Evolutionary conservation across 2,329 filamentous ascomycete species (phyloP).

Genomic region (Colletotrichum godetiae): DNA sequence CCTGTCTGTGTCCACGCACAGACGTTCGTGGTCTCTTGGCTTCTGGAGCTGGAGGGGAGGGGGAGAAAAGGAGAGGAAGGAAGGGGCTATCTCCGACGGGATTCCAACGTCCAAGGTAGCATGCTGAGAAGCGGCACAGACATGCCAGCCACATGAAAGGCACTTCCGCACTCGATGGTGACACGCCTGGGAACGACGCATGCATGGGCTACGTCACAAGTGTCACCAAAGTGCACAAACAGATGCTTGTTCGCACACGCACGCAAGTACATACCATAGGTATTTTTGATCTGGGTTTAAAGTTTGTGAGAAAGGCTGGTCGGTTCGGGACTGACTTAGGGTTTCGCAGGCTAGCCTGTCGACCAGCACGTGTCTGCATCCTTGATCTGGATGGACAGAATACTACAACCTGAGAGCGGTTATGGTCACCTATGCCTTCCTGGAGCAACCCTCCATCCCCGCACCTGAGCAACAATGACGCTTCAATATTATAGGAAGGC

Average conservation of each 20-base stretch:
- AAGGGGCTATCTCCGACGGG: background rate
- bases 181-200: conserved; percentile 6
- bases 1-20: conserved; percentile 25
- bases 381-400: conserved; percentile 22
- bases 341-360: conserved; percentile 10
- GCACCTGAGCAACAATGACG: background rate
- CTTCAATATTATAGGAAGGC: background rate
- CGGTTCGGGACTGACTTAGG: conserved; percentile 7
- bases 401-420: conserved; percentile 13
- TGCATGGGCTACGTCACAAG: conserved; percentile 32
- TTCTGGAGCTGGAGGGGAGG: conserved; percentile 16
- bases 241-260: conserved; percentile 10
- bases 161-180: conserved; percentile 11
- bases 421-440: conserved; percentile 19
- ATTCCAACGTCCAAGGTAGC: conserved; percentile 12
- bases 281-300: background rate
- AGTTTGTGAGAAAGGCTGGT: conserved; percentile 1
- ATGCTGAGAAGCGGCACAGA: conserved; percentile 12
- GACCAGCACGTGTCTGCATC: conserved; percentile 24
- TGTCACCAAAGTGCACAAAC: conserved; percentile 16
- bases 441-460: conserved; percentile 23
- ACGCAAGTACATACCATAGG: background rate
- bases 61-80: background rate
- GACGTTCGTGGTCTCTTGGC: conserved; percentile 29
- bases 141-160: background rate